Conservation (phyloP, 2,329 filamentous ascomycete species). For the Colletotrichum sp. region DNA sequence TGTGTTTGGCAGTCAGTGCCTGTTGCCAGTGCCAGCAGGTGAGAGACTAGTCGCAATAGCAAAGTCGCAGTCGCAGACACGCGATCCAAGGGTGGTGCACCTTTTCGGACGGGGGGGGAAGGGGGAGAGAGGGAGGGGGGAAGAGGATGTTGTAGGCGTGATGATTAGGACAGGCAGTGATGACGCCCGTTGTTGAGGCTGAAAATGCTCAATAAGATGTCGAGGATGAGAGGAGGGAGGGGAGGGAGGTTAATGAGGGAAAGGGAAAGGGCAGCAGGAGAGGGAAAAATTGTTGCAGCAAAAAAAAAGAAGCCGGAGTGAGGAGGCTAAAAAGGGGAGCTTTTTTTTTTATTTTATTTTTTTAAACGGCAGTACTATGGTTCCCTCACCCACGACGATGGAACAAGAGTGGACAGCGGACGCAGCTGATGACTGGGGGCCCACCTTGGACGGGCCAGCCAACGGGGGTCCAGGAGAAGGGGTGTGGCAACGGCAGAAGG, state of each 20-base stretch:
- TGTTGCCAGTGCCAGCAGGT: neutral
- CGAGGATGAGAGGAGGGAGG: constrained; percentile 4
- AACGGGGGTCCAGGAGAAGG: neutral
- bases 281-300: constrained; percentile 11
- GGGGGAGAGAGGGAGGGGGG: neutral
- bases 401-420: constrained; percentile 6
- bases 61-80: constrained; percentile 13
- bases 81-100: neutral
- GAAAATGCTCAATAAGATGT: neutral
- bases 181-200: constrained; percentile 3
- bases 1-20: neutral
- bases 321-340: constrained; percentile 21
- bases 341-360: constrained; percentile 3
- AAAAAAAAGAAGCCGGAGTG: constrained; percentile 19
- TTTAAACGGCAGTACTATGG: neutral
- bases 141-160: neutral
- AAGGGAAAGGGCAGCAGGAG: constrained; percentile 11
- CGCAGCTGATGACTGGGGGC: constrained; percentile 13
- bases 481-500: constrained; percentile 17
- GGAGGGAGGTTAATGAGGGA: constrained; percentile 19
- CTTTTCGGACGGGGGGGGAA: neutral
- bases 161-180: neutral
- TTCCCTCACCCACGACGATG: constrained; percentile 5
- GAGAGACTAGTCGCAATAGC: neutral
- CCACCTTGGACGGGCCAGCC: constrained; percentile 9